Conservation (phyloP, 768 basidiomycete genomes). For the Coprinellus aureogranulatus region DNA sequence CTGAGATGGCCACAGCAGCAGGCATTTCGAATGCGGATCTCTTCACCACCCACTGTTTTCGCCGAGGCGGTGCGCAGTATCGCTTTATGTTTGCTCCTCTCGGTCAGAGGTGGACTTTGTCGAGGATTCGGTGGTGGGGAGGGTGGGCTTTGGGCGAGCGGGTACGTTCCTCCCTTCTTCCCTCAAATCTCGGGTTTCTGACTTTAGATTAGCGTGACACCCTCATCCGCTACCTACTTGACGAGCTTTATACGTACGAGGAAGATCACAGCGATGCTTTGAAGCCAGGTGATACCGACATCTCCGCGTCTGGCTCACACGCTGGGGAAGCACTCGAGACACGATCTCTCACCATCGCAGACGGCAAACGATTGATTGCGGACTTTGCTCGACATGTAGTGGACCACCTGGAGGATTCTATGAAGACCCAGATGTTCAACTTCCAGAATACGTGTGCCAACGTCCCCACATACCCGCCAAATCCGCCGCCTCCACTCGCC, state of each 20-base stretch:
- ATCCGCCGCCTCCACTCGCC: too few species aligned
- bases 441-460: too few species aligned
- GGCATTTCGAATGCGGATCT: conserved; percentile 1
- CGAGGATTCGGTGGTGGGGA: conserved; percentile 30
- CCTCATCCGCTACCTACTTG: conserved; percentile 25
- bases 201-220: conserved; percentile 14
- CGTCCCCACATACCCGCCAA: too few species aligned
- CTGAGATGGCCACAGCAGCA: conserved; percentile 13
- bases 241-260: conserved; percentile 25
- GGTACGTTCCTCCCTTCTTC: neutral
- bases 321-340: neutral
- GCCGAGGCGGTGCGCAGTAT: conserved; percentile 31
- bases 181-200: too few species aligned
- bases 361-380: neutral
- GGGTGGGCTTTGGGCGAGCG: conserved; percentile 26
- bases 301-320: neutral
- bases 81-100: conserved; percentile 31
- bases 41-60: conserved; percentile 29
- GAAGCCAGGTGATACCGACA: neutral
- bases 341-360: neutral
- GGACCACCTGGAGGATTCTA: neutral
- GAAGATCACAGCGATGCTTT: conserved; percentile 21
- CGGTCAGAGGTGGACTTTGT: conserved; percentile 24
- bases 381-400: neutral
- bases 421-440: too few species aligned